Base-by-base conservation (phyloP, 768 basidiomycete species). In the Hebeloma cylindrosporum region DNA sequence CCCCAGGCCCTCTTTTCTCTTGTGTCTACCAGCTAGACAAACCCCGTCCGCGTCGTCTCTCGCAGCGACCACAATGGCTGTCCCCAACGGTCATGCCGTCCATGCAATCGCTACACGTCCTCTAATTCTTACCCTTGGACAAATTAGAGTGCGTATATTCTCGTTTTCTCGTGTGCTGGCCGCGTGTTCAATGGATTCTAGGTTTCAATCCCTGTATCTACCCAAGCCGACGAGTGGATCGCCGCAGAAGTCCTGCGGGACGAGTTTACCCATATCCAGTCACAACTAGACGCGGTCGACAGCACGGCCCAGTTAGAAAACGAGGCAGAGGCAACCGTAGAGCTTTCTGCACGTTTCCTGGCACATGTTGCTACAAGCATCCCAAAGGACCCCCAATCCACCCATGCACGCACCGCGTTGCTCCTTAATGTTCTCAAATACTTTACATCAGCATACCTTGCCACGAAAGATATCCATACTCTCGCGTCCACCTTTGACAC, bases 161-260 rank as follows among this genome's bases (percentile, higher is more conserved):
- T n/a, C n/a, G n/a, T 43, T 51, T 40, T 32, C 39, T 22, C 34
- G 34, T 43, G 32, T 17, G 45, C 30, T 21, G 40, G 34, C 41
- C 39, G 46, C 21, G 34, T 45, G 36, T 27, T 26, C 45, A 45
- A 25, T 31, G 37, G 54, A 20, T 14, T 29, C 33, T 52, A 93
- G 90, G 66, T 95, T 50, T 85, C 88, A 51, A 83, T 97, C 65
- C 92, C 90, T 34, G 88, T 96, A 47, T 84, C 91, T 34, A 83
- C 88, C n/a, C 69, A 72, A 28, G 52, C 73, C 53, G 82, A 93
- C 65, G 82, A 91, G 66, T 96, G 94, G 93, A 90, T 93, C 60
- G 79, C 83, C 42, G 93, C 93, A 40, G 93, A 95, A 70, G 82
- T 93, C 59, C 80, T 95, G 45, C 76, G 88, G 59, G 93, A 96